Evolutionary conservation across 2,329 filamentous ascomycete species (phyloP), one percentile per base, ranked within the genome.

Genomic region (Cercospora zeina): DNA sequence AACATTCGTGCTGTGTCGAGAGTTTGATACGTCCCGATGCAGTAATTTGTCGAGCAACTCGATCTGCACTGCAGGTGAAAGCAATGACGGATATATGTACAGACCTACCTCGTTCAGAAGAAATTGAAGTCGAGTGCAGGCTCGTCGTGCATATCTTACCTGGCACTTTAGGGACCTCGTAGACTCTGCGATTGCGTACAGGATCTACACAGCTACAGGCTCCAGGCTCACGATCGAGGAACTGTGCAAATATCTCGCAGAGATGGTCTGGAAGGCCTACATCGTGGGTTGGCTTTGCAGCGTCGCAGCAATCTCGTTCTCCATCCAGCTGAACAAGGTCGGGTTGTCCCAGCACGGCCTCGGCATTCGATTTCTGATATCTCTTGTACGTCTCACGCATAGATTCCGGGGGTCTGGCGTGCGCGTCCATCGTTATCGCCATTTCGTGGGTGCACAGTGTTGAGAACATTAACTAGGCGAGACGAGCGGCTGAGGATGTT

Each of bases 1-100:
- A n/a, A 97, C 80, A 75, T 97, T 99, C 57, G 93, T 97, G 71
- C 89, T 85, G 74, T 97, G 92, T 3, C 79, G 74, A 2, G 87
- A 85, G 67, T 89, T 85, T 64, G 87, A 86, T 14, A 96, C 83
- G 74, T 96, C 89, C 55, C 84, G 83, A 76, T 96, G 90, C 31
- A 97, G 80, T 65, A 96, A 83, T 59, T 85, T 86, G 49, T 85
- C 85, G 4, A 97, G 82, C 2, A 97, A 81, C 37, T 80, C 77
- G 62, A 82, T 78, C 74, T 99, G 95, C 13, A 90, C 80, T 5
- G 78, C 71, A 14, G 84, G 82, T 4, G 92, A 88, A 9, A 97
- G 78, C 8, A 97, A 79, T 27, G 83, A 83, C 11, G 93, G 93
- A 2, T 93, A 78, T 57, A 97, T 83, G 60, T 89, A 82, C 9